A percentile compares a stretch with the other conserved stretches of the same genome.
These are phyloP conservation scores for Chaetomium sp. DNA, from an alignment of 2,329 filamentous ascomycete genomes.

Conservation along the genomic window DNA sequence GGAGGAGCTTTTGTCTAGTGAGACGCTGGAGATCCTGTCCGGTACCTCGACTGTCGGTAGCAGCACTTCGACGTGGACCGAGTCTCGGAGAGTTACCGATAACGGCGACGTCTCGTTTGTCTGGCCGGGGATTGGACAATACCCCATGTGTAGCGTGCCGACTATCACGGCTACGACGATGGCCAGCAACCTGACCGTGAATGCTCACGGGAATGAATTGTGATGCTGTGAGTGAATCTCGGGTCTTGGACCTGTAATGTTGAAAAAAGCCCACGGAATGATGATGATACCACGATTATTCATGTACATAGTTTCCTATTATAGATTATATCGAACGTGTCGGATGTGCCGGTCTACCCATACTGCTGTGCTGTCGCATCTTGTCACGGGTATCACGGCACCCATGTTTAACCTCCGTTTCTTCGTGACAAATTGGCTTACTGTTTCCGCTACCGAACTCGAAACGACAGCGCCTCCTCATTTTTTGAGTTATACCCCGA, in stretches of 20 bases:
- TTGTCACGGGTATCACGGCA: too few species aligned
- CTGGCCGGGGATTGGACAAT: neutral
- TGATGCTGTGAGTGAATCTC: neutral
- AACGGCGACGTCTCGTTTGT: neutral
- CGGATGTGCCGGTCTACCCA: too few species aligned
- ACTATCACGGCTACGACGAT: neutral
- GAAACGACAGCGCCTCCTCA: neutral
- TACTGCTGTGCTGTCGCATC: too few species aligned
- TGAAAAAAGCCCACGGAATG: neutral
- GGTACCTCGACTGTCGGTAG: neutral
- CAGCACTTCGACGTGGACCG: slow-evolving; percentile 10
- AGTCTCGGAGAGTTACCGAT: neutral
- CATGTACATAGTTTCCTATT: neutral
- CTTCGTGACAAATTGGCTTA: too few species aligned
- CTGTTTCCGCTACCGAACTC: too few species aligned
- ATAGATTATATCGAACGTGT: too few species aligned
- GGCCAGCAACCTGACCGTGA: slow-evolving; percentile 6
- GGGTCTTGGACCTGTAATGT: neutral
- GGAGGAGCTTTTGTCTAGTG: slow-evolving; percentile 13
- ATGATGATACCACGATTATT: neutral
- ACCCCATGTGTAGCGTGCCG: neutral
- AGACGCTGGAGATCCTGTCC: slow-evolving; percentile 16
- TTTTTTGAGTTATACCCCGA: neutral
- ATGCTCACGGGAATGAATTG: neutral
- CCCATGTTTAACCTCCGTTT: too few species aligned